These are phyloP conservation scores for Picochlorum costavermella DNA, from an alignment of 139 green algal genomes.

Conservation along the genomic window DNA sequence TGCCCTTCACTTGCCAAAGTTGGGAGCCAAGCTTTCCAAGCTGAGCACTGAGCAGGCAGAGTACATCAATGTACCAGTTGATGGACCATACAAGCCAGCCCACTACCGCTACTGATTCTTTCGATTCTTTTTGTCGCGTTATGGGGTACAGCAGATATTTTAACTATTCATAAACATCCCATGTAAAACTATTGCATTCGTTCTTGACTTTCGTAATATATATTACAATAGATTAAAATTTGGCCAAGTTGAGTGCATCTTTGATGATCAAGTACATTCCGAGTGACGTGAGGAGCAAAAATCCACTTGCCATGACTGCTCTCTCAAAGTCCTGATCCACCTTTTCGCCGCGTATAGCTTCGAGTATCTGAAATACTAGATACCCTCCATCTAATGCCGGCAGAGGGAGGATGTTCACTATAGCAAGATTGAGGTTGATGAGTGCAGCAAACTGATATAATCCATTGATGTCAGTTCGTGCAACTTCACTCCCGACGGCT, in stretches of 20 bases:
- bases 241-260: constrained; percentile 38
- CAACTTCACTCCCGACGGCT: constrained; percentile 79
- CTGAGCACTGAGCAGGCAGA: constrained; percentile 80
- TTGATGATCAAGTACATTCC: constrained; percentile 73
- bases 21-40: constrained; percentile 92
- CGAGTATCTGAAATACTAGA: constrained; percentile 74
- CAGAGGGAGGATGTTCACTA: constrained; percentile 93
- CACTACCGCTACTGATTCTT: constrained; percentile 87
- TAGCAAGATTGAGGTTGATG: constrained; percentile 96
- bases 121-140: not conserved
- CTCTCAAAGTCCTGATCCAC: constrained; percentile 71
- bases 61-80: constrained; percentile 94
- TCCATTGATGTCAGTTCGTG: constrained; percentile 48
- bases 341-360: constrained; percentile 81
- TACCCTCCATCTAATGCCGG: constrained; percentile 92
- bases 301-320: constrained; percentile 72
- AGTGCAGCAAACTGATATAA: constrained; percentile 92
- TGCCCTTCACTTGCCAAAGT: constrained; percentile 89
- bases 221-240: not conserved
- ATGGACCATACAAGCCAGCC: constrained; percentile 94
- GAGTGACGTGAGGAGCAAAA: constrained; percentile 75
- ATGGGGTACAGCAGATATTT: not conserved
- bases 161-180: not conserved
- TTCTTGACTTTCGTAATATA: not conserved
- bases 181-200: not conserved